Conservation (phyloP, 768 basidiomycete genomes). For the Tremella yokohamensis region DNA sequence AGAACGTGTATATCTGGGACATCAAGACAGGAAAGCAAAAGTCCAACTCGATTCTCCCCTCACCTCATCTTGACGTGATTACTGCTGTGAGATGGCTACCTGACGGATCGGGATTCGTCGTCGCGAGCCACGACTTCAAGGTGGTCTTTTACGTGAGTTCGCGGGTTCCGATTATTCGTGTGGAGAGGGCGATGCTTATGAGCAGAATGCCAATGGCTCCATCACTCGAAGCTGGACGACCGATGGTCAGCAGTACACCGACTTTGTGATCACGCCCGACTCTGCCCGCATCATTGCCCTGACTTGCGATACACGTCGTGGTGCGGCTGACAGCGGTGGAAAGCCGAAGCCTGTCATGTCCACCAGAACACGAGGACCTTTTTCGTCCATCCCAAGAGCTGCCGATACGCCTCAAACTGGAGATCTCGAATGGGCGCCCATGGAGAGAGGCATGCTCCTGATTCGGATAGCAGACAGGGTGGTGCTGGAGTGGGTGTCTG, state of each 20-base stretch:
- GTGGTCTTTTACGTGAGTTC: conserved; percentile 53
- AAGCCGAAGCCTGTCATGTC: conserved; percentile 40
- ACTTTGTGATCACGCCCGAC: conserved; percentile 82
- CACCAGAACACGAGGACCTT: conserved; percentile 11
- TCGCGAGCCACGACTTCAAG: conserved; percentile 78
- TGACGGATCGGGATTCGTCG: conserved; percentile 83
- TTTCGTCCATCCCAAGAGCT: no score
- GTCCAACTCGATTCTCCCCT: conserved; percentile 9
- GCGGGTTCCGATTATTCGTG: conserved; percentile 45
- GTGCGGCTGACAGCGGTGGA: conserved; percentile 15
- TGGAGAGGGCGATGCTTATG: neutral
- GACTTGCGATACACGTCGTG: conserved; percentile 54
- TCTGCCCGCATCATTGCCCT: conserved; percentile 77
- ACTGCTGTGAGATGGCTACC: conserved; percentile 83
- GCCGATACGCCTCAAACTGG: conserved; percentile 7
- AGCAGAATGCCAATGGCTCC: conserved; percentile 71
- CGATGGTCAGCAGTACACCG: conserved; percentile 74
- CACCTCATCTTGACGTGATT: conserved; percentile 70
- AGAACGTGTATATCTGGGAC: conserved; percentile 83
- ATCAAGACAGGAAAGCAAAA: conserved; percentile 52
- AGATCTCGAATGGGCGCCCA: conserved; percentile 31
- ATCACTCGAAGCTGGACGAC: conserved; percentile 66
- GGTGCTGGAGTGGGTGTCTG: conserved; percentile 32
- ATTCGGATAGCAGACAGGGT: conserved; percentile 30
- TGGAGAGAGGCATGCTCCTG: conserved; percentile 39